Percentiles rank a stretch among this genome's conserved stretches.
Evolutionary conservation across 345 rosid species (phyloP).

Genomic region (Sapria himalayana): DNA sequence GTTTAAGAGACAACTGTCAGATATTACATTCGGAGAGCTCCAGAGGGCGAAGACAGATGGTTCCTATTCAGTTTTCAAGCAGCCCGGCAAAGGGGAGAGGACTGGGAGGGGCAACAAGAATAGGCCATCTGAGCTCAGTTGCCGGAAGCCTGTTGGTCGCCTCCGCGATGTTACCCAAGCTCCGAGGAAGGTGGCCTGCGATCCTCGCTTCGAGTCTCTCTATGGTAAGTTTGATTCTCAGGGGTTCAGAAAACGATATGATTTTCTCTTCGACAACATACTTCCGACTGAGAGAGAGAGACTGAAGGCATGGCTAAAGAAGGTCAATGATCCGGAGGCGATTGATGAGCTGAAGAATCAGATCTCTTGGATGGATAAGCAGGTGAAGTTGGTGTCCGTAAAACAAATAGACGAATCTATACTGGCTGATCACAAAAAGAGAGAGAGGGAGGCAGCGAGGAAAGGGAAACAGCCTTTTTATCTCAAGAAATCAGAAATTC

Average conservation of each 20-base stretch:
- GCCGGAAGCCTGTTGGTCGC: constrained; percentile 59
- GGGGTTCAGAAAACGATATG: constrained; percentile 62
- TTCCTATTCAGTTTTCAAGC: constrained; percentile 21
- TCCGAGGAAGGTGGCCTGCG: constrained; percentile 55
- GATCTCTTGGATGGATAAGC: constrained; percentile 40
- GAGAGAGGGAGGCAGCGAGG: constrained; percentile 72
- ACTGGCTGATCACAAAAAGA: constrained; percentile 59
- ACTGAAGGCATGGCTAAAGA: constrained; percentile 24
- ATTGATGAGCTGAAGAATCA: constrained; percentile 17
- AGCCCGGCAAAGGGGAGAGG: constrained; percentile 19
- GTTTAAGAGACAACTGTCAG: constrained; percentile 40
- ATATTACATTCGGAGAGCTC: constrained; percentile 59
- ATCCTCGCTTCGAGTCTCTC: constrained; percentile 62
- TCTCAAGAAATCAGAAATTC: constrained; percentile 72
- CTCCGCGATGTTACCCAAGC: constrained; percentile 55
- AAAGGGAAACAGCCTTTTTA: constrained; percentile 68
- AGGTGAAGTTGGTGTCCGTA: constrained; percentile 39
- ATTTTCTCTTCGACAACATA: constrained; percentile 41
- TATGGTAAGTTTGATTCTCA: constrained; percentile 42
- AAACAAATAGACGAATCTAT: constrained; percentile 38
- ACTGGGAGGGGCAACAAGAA: constrained; percentile 51
- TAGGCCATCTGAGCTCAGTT: constrained; percentile 60
- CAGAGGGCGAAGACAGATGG: constrained; percentile 59
- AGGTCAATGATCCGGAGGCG: constrained; percentile 16
- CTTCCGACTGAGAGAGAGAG: constrained; percentile 53